These are phyloP conservation scores for Cocos nucifera DNA, from an alignment of 176 grass and related monocot species.

Conservation along the genomic window DNA sequence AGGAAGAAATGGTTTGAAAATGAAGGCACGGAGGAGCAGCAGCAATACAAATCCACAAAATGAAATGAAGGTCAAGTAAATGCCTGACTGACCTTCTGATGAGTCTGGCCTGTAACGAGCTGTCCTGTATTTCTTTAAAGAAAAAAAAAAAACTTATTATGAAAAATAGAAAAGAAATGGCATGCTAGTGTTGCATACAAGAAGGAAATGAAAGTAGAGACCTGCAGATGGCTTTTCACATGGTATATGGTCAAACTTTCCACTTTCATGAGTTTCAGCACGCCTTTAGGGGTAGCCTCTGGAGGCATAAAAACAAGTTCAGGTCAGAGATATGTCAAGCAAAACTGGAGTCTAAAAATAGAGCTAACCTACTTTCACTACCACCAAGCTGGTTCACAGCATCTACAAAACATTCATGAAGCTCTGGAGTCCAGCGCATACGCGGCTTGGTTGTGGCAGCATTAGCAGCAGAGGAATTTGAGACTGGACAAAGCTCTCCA, in stretches of 20 bases:
- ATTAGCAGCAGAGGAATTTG: conserved; percentile 21
- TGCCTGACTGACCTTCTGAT: conserved; percentile 53
- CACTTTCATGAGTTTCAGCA: conserved; percentile 13
- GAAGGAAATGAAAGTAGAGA: neutral
- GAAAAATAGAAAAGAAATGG: conserved; percentile 3
- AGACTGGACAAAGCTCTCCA: conserved; percentile 25
- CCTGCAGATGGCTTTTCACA: conserved; percentile 27
- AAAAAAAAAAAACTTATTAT: conserved; percentile 16
- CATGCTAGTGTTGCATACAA: neutral
- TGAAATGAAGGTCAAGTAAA: neutral
- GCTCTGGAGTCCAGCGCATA: conserved; percentile 77
- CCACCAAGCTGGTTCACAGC: conserved; percentile 73
- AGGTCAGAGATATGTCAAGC: neutral
- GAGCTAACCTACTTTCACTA: conserved; percentile 48
- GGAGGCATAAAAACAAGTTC: neutral
- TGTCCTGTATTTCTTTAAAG: conserved; percentile 79
- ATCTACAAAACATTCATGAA: conserved; percentile 64
- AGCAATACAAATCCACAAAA: conserved; percentile 2
- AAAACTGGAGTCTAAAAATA: neutral
- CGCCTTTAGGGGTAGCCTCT: conserved; percentile 15
- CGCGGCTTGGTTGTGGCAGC: conserved; percentile 34
- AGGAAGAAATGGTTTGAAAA: neutral
- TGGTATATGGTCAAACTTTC: conserved; percentile 19
- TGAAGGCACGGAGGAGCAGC: neutral
- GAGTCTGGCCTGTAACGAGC: conserved; percentile 64